phyloP scores from a whole-genome alignment of 2,329 filamentous ascomycete genomes.

The Cyphellophora europaea region DNA sequence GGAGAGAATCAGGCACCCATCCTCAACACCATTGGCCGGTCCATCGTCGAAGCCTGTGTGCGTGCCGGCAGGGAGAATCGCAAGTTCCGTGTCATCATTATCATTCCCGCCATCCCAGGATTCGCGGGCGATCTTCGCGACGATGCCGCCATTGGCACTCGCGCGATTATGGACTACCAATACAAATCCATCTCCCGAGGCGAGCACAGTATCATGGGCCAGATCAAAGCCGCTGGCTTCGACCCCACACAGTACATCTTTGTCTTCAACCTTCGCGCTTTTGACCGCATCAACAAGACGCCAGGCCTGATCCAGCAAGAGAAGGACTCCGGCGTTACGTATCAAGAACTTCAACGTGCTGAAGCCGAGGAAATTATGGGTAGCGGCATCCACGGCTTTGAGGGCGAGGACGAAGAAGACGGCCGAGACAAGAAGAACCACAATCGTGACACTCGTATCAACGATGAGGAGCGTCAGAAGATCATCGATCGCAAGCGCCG shows the following conservation, averaged over 20 bases:
- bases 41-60: constrained; percentile 86
- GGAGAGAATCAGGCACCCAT: constrained; percentile 79
- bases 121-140: constrained; percentile 87
- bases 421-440: constrained; percentile 9
- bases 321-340: constrained; percentile 70
- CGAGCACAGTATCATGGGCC: constrained; percentile 79
- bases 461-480: constrained; percentile 30
- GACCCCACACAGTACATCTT: constrained; percentile 61
- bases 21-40: constrained; percentile 75
- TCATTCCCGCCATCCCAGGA: constrained; percentile 86
- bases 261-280: constrained; percentile 87
- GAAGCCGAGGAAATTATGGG: constrained; percentile 84
- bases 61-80: constrained; percentile 69
- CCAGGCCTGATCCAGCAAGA: constrained; percentile 64
- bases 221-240: constrained; percentile 42
- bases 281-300: constrained; percentile 84
- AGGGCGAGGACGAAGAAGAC: constrained; percentile 26
- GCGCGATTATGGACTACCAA: constrained; percentile 97
- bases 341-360: constrained; percentile 77
- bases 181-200: constrained; percentile 93
- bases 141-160: constrained; percentile 72
- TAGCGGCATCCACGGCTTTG: constrained; percentile 56
- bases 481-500: constrained; percentile 36
- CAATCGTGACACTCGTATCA: constrained; percentile 9
- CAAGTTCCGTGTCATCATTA: constrained; percentile 81